These are phyloP conservation scores for Monilinia vaccinii-corymbosi DNA, from an alignment of 2,329 filamentous ascomycete species.

Conservation along the genomic window DNA sequence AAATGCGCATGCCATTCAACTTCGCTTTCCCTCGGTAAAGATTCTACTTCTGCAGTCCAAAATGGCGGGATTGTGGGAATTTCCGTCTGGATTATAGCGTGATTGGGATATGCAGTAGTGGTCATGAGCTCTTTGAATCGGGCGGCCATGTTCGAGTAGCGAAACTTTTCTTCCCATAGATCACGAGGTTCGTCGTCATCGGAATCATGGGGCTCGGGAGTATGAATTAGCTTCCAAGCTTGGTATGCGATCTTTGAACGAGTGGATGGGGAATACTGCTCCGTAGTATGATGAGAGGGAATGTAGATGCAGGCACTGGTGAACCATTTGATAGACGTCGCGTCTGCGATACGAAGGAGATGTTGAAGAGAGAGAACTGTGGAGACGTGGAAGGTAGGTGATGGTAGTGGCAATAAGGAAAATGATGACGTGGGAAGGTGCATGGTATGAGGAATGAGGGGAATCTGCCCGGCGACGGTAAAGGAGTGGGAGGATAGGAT, in stretches of 20 bases:
- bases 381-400: slow-evolving; percentile 41
- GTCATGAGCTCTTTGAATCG: background rate
- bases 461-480: slow-evolving; percentile 83
- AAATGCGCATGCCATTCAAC: slow-evolving; percentile 78
- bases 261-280: slow-evolving; percentile 25
- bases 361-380: slow-evolving; percentile 74
- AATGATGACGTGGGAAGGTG: slow-evolving; percentile 34
- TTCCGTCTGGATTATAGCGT: background rate
- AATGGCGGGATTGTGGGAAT: slow-evolving; percentile 45
- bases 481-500: slow-evolving; percentile 32
- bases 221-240: slow-evolving; percentile 37
- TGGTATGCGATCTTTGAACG: slow-evolving; percentile 36
- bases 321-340: slow-evolving; percentile 67
- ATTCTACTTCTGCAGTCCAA: slow-evolving; percentile 66
- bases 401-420: background rate
- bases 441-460: slow-evolving; percentile 77
- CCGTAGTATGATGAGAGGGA: slow-evolving; percentile 31
- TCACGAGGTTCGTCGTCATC: slow-evolving; percentile 48
- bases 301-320: slow-evolving; percentile 69
- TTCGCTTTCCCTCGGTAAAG: slow-evolving; percentile 61
- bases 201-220: slow-evolving; percentile 34
- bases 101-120: background rate
- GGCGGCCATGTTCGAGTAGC: slow-evolving; percentile 25
- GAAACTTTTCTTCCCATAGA: slow-evolving; percentile 59
- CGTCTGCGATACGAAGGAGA: slow-evolving; percentile 70